Evolutionary conservation across 495 filamentous ascomycete genomes (phyloP).

Genomic region (Cercophora samala): DNA sequence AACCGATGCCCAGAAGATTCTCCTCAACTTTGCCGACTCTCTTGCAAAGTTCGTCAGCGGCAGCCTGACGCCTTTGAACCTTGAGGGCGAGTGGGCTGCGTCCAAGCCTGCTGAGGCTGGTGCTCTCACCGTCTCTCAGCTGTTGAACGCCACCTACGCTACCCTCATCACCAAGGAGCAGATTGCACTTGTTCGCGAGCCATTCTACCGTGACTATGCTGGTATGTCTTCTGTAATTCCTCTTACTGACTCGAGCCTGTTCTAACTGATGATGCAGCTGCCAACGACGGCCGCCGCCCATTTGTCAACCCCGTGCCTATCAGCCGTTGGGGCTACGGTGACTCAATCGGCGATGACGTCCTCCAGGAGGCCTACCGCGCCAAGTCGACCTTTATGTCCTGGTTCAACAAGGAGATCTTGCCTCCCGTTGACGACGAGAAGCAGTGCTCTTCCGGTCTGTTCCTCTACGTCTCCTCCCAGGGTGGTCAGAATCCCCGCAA

Average conservation of each 20-base stretch:
- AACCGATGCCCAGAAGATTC: slow-evolving; percentile 33
- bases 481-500: slow-evolving; percentile 32
- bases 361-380: slow-evolving; percentile 42
- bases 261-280: slow-evolving; percentile 14
- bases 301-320: slow-evolving; percentile 56
- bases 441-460: slow-evolving; percentile 35
- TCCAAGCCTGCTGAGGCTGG: slow-evolving; percentile 35
- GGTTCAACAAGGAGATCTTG: slow-evolving; percentile 50
- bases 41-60: slow-evolving; percentile 42
- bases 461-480: slow-evolving; percentile 34
- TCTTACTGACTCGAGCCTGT: no score
- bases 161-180: slow-evolving; percentile 52
- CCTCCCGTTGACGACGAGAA: slow-evolving; percentile 32
- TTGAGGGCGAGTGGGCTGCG: slow-evolving; percentile 39
- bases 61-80: slow-evolving; percentile 35
- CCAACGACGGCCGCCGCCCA: slow-evolving; percentile 46
- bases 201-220: slow-evolving; percentile 54
- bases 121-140: slow-evolving; percentile 21
- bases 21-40: slow-evolving; percentile 39
- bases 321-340: slow-evolving; percentile 55
- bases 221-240: no score
- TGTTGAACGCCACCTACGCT: slow-evolving; percentile 49
- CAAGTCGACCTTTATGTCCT: slow-evolving; percentile 51
- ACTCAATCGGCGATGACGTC: slow-evolving; percentile 37
- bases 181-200: slow-evolving; percentile 43